Conservation (phyloP, 176 grass and related monocot genomes). For the Hsuehochloa calcarea region DNA sequence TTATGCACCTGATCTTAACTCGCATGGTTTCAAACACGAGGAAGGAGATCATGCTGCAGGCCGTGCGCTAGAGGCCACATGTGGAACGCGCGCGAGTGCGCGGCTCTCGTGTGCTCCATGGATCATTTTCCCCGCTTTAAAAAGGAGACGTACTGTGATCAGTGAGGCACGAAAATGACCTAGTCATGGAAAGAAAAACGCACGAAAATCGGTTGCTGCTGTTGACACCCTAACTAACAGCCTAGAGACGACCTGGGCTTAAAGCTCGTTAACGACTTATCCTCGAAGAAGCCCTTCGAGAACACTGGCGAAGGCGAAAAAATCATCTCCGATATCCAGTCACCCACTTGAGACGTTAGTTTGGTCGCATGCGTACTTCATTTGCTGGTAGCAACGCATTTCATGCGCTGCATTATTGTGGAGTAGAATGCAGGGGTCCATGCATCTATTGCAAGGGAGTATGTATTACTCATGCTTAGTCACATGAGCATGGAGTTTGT, state of each 20-base stretch:
- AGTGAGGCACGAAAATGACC: background rate
- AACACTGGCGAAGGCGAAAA: background rate
- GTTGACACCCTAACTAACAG: slow-evolving; percentile 32
- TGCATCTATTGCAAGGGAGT: background rate
- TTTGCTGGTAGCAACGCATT: background rate
- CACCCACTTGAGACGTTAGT: background rate
- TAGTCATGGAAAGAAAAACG: slow-evolving; percentile 12
- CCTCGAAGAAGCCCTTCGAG: background rate
- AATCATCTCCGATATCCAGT: background rate
- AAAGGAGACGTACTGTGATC: background rate
- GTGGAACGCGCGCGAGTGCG: background rate
- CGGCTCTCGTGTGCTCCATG: background rate
- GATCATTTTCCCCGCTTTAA: background rate
- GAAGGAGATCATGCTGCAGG: background rate
- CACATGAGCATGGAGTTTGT: background rate
- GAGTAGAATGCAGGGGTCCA: background rate
- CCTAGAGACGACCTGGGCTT: background rate
- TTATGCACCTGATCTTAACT: background rate
- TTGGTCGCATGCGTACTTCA: background rate
- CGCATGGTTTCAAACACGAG: background rate
- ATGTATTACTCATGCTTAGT: background rate
- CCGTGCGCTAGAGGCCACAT: background rate
- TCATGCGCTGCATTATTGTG: background rate
- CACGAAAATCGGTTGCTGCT: background rate
- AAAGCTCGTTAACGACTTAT: background rate